A percentile compares a stretch with the other conserved stretches of the same genome.
phyloP scores from a whole-genome alignment of 1,284 basidiomycete genomes.

The Neonothopanus nambi region DNA sequence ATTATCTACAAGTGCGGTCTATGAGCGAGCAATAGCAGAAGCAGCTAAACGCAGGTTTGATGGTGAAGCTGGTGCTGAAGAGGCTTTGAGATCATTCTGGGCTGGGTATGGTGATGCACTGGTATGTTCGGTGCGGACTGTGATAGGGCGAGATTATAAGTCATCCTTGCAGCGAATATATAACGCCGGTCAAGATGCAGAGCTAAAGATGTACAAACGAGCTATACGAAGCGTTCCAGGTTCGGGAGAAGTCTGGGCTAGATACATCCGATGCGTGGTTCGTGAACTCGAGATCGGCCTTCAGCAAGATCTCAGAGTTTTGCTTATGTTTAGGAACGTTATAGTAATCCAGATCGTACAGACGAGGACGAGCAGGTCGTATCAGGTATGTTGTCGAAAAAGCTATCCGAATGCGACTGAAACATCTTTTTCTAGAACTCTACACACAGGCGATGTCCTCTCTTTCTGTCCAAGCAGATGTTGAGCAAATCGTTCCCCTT shows the following conservation, averaged over 20 bases:
- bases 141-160: neutral
- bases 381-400: constrained; percentile 26
- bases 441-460: constrained; percentile 58
- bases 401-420: constrained; percentile 14
- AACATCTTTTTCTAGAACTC: constrained; percentile 40
- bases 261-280: constrained; percentile 70
- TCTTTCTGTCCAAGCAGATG: constrained; percentile 53
- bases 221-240: constrained; percentile 68
- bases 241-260: constrained; percentile 71
- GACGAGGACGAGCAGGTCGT: constrained; percentile 38
- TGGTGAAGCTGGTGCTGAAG: constrained; percentile 55
- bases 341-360: constrained; percentile 29
- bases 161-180: constrained; percentile 44
- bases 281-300: constrained; percentile 15
- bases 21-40: constrained; percentile 78
- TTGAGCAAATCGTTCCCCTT: constrained; percentile 68
- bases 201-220: constrained; percentile 46
- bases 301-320: neutral
- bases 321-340: constrained; percentile 42
- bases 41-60: constrained; percentile 57
- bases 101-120: constrained; percentile 60
- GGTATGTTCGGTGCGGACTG: constrained; percentile 24
- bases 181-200: constrained; percentile 39
- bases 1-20: constrained; percentile 60
- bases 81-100: constrained; percentile 64